Conservation (phyloP, 2,329 filamentous ascomycete genomes). For the Diaporthe helianthi region DNA sequence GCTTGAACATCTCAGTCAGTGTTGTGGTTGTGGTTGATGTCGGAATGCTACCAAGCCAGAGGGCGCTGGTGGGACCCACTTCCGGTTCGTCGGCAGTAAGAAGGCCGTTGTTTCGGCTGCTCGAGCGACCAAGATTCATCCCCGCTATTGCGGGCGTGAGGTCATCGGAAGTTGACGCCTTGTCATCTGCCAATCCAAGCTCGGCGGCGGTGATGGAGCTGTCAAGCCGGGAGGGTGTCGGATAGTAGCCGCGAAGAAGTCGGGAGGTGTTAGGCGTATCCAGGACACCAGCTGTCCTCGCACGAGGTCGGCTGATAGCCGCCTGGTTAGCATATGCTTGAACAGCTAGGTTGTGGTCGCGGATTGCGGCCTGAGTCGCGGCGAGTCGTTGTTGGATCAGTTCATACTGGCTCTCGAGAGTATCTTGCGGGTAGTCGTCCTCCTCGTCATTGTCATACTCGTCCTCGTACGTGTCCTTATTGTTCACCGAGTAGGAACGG, state of each 20-base stretch:
- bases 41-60: conserved; percentile 98
- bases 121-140: conserved; percentile 74
- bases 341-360: conserved; percentile 91
- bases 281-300: conserved; percentile 85
- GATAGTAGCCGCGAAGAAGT: conserved; percentile 74
- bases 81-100: conserved; percentile 79
- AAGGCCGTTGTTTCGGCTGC: conserved; percentile 70
- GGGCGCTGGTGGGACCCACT: conserved; percentile 85
- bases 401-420: conserved; percentile 64
- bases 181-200: conserved; percentile 74
- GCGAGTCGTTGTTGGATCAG: conserved; percentile 69
- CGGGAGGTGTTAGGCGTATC: conserved; percentile 73
- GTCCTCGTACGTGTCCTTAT: conserved; percentile 95
- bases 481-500: conserved; percentile 97
- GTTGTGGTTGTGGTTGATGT: conserved; percentile 97
- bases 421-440: conserved; percentile 59
- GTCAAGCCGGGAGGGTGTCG: conserved; percentile 75
- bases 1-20: conserved; percentile 91
- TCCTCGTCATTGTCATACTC: conserved; percentile 75
- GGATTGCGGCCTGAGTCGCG: conserved; percentile 74
- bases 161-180: conserved; percentile 72
- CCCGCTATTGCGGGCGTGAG: conserved; percentile 83
- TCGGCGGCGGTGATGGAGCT: conserved; percentile 79
- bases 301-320: conserved; percentile 81
- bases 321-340: conserved; percentile 90